Evolutionary conservation across 768 basidiomycete species (phyloP).

Genomic region (Lenzites betulinus): DNA sequence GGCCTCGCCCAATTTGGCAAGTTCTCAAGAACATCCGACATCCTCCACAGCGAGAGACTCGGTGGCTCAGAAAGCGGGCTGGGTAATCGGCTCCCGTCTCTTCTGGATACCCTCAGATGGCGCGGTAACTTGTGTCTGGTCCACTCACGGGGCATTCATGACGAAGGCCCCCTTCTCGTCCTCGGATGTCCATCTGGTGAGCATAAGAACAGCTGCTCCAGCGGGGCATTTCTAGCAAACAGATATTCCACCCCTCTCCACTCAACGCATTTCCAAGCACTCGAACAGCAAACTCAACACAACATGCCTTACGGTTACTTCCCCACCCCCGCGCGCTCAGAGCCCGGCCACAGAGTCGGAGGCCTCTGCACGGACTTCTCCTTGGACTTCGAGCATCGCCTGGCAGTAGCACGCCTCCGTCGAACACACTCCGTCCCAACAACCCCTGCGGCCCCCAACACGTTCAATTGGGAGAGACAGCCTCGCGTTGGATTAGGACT

Average conservation of each 20-base stretch:
- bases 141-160: neutral
- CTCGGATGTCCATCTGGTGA: neutral
- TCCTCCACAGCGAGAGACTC: neutral
- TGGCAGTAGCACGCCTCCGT: neutral
- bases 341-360: neutral
- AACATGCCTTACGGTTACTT: slow-evolving; percentile 5
- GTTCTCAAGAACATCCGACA: slow-evolving; percentile 7
- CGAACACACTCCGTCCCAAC: neutral
- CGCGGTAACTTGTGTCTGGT: neutral
- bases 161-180: neutral
- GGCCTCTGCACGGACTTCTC: neutral
- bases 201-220: neutral
- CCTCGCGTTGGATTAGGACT: neutral
- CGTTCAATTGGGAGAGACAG: neutral
- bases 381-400: neutral
- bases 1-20: slow-evolving; percentile 4
- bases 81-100: too few species aligned
- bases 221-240: neutral
- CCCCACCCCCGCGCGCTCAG: slow-evolving; percentile 8
- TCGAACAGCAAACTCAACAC: neutral
- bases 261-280: neutral
- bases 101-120: too few species aligned
- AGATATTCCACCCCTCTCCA: neutral
- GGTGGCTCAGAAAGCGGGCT: too few species aligned
- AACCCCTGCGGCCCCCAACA: neutral